Evolutionary conservation across 345 rosid species (phyloP), one percentile per base, ranked within the genome.

Genomic region (Corchorus capsularis): DNA sequence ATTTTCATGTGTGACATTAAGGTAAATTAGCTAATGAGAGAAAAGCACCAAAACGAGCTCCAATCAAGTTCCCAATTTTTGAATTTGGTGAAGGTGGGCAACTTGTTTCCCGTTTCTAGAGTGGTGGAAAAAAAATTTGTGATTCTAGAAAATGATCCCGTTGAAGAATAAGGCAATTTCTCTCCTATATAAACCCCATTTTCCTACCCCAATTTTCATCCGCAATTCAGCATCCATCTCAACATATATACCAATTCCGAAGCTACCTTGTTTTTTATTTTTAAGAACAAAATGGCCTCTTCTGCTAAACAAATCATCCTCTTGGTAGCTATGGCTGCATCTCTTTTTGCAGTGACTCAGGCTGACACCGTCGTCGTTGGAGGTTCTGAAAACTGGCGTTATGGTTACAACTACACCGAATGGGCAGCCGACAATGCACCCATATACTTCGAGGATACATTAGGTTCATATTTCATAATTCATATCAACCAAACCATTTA

Each of bases 341-440:
- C 78, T 62, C 62, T 62, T 52, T 47, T 37, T 13, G 19, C 47
- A 20, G 11, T 75, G 20, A 39, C 63, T 52, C 20, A 52, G 32
- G 69, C 91, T 16, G 85, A 63, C n/a, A 87, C 85, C 69, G 81
- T 92, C 52, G n/a, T 82, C 8, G 92, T 90, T 0, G 98, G 94
- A 35, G 95, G 90, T 34, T 77, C 89, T 9, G 82, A 88, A 14
- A 81, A 82, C 39, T 92, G 96, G 97, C 84, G 72, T 6, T 91
- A 83, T 35, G 98, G 97, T 27, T 64, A 87, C 64, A 85, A 91
- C 67, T 92, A 94, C 77, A 64, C 79, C 0, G 69, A 79, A 4
- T 92, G 96, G 98, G 93, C 96, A 39, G 55, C 81, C 49, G 71
- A 86, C 14, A 84, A 82, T 8, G 68, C 69, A 20, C 94, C 97